phyloP scores from a whole-genome alignment of 352 stramenopile species.

The Pythium utonaiense region DNA sequence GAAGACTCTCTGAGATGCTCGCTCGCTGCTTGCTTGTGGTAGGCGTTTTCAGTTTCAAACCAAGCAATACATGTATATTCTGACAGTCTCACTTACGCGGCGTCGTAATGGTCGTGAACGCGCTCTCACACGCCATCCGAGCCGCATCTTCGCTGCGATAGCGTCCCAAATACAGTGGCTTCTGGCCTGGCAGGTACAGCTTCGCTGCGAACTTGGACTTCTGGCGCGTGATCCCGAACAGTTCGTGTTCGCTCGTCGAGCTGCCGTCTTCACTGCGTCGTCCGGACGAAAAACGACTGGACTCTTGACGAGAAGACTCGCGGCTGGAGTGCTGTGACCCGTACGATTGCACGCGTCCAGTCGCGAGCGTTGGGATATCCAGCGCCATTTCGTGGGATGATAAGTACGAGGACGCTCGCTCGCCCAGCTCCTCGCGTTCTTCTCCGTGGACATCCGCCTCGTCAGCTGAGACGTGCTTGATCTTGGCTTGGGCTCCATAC shows the following conservation, averaged over 20 bases:
- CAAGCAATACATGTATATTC: neutral
- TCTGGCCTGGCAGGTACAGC: slow-evolving; percentile 54
- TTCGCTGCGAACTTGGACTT: slow-evolving; percentile 60
- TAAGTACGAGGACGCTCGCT: slow-evolving; percentile 25
- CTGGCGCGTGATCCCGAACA: slow-evolving; percentile 54
- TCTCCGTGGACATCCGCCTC: slow-evolving; percentile 4
- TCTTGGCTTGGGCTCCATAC: slow-evolving; percentile 22
- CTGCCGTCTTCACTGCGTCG: slow-evolving; percentile 14
- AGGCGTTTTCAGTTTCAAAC: too few species aligned
- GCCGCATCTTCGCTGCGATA: slow-evolving; percentile 65
- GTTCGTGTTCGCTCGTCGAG: slow-evolving; percentile 21
- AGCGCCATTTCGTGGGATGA: slow-evolving; percentile 15
- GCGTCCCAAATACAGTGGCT: slow-evolving; percentile 61
- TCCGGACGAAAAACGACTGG: slow-evolving; percentile 12
- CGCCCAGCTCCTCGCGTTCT: slow-evolving; percentile 19
- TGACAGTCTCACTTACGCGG: slow-evolving; percentile 37
- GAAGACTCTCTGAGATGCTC: slow-evolving; percentile 17
- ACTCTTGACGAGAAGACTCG: slow-evolving; percentile 4
- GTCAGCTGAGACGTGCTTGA: slow-evolving; percentile 41
- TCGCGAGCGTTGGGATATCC: slow-evolving; percentile 6
- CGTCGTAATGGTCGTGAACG: slow-evolving; percentile 49
- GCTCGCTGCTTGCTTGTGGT: neutral
- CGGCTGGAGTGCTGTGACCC: slow-evolving; percentile 12
- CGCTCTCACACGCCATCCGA: slow-evolving; percentile 53
- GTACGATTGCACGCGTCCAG: neutral